These are phyloP conservation scores for Pichia phayaonensis DNA, from an alignment of 805 yeast species.

Conservation along the genomic window DNA sequence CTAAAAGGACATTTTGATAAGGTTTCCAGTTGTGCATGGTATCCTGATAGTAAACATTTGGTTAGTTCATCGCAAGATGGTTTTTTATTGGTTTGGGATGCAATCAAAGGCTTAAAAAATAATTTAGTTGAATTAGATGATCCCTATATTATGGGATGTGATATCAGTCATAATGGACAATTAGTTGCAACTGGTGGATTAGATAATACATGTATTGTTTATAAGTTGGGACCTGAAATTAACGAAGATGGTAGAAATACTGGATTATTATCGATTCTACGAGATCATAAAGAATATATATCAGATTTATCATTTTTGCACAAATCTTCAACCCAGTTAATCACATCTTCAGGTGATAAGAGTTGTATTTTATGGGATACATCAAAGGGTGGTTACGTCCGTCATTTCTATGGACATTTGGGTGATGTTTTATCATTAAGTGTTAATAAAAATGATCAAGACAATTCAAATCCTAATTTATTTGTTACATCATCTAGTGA, in stretches of 20 bases:
- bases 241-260: constrained; percentile 11
- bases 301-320: constrained; percentile 65
- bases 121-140: constrained; percentile 67
- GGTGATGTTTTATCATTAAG: constrained; percentile 61
- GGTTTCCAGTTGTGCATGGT: constrained; percentile 64
- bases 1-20: constrained; percentile 67
- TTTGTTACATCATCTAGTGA: constrained; percentile 66
- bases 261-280: constrained; percentile 43
- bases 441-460: constrained; percentile 15
- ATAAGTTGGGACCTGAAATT: constrained; percentile 30
- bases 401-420: constrained; percentile 56
- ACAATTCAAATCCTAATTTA: constrained; percentile 16
- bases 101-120: constrained; percentile 59
- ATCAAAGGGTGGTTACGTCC: constrained; percentile 42
- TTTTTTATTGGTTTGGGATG: constrained; percentile 76
- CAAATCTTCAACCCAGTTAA: constrained; percentile 36
- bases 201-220: constrained; percentile 70
- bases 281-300: constrained; percentile 79
- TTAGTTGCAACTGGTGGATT: constrained; percentile 77
- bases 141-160: constrained; percentile 75
- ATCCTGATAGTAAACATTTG: constrained; percentile 49
- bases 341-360: constrained; percentile 80
- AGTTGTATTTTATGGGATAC: constrained; percentile 78
- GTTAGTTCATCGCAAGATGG: constrained; percentile 85
- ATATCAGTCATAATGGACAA: constrained; percentile 56